Percentiles rank a stretch among this genome's conserved stretches.
Conservation (phyloP, 140 eudicot species). For the Erigeron philadelphicus region DNA sequence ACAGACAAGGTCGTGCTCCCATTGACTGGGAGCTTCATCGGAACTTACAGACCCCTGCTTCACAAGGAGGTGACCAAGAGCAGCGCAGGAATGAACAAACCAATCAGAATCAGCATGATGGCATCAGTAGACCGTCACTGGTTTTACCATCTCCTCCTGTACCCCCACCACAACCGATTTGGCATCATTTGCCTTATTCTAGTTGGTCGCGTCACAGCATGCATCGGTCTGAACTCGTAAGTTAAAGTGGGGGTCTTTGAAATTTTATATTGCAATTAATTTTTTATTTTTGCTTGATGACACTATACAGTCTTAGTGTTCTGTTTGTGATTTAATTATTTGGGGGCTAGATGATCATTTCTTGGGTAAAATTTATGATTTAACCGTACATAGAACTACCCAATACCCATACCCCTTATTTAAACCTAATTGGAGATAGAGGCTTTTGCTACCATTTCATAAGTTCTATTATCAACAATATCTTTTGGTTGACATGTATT, state of each 20-base stretch:
- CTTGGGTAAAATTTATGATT: too few relatives aligned
- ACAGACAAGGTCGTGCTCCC: slow-evolving; percentile 76
- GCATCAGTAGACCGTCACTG: slow-evolving; percentile 52
- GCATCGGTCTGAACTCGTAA: slow-evolving; percentile 95
- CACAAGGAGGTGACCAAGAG: slow-evolving; percentile 57
- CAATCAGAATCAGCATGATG: slow-evolving; percentile 46
- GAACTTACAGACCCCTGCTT: slow-evolving; percentile 61
- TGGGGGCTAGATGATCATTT: neutral
- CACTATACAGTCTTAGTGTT: neutral
- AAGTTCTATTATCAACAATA: too few relatives aligned
- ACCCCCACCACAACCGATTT: slow-evolving; percentile 95
- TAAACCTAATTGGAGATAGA: neutral
- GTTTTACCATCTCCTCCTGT: slow-evolving; percentile 80
- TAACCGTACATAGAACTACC: too few relatives aligned
- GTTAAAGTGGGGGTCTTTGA: slow-evolving; percentile 20
- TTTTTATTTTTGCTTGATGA: neutral
- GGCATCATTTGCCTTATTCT: slow-evolving; percentile 95
- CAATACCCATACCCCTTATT: neutral
- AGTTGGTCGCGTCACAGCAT: slow-evolving; percentile 84
- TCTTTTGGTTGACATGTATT: neutral
- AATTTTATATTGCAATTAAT: neutral
- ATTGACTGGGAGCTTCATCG: slow-evolving; percentile 90
- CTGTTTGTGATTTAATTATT: neutral
- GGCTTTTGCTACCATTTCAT: neutral
- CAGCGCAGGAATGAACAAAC: slow-evolving; percentile 52